Evolutionary conservation across 805 yeast genomes (phyloP).

Genomic region (Maudiozyma barnettii): DNA sequence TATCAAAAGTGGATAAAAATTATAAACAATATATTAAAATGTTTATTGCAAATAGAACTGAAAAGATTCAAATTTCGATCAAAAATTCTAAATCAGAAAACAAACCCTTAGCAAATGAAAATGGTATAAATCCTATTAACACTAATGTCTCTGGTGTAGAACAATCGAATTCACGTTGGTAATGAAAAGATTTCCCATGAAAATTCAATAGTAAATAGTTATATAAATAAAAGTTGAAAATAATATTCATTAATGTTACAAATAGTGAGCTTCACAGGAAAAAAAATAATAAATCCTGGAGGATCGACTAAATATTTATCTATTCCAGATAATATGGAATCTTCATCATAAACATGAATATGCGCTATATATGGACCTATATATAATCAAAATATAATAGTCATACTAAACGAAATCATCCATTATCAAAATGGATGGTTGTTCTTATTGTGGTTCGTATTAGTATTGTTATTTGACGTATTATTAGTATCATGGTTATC

Average conservation of each 20-base stretch:
- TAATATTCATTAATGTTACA: background rate
- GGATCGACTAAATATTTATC: too few species aligned
- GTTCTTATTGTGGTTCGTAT: background rate
- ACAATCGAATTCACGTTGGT: background rate
- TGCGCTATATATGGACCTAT: too few species aligned
- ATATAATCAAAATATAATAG: too few species aligned
- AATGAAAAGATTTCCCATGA: background rate
- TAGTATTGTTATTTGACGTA: background rate
- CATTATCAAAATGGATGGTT: too few species aligned
- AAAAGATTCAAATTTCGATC: background rate
- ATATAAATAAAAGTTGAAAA: background rate
- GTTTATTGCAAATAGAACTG: constrained; percentile 3
- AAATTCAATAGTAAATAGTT: background rate
- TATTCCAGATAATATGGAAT: too few species aligned
- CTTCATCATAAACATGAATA: too few species aligned
- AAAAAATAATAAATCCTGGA: too few species aligned
- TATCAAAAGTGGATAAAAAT: constrained; percentile 12
- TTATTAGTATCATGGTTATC: background rate
- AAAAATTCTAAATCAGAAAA: background rate
- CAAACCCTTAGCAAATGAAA: background rate
- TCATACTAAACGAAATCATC: too few species aligned
- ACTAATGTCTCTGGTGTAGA: background rate
- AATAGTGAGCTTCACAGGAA: too few species aligned
- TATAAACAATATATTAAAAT: constrained; percentile 3
- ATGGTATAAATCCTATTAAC: background rate